Evolutionary conservation across 2,329 filamentous ascomycete genomes (phyloP).

Genomic region (Pseudodiploospora longispora): DNA sequence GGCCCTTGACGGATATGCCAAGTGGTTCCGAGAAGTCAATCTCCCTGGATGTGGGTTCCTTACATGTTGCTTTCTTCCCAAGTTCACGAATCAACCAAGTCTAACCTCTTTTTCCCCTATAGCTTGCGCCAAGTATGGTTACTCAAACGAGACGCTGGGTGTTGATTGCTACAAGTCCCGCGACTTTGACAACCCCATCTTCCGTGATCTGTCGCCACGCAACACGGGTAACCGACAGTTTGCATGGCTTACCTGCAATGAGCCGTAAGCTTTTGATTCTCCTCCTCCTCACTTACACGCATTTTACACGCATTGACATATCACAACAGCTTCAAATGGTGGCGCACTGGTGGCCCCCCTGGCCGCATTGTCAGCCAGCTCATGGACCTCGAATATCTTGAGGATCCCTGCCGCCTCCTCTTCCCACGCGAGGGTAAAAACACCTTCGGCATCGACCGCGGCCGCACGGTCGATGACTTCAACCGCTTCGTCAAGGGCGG

Average conservation of each 20-base stretch:
- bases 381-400: constrained; percentile 42
- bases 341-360: constrained; percentile 36
- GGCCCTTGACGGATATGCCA: constrained; percentile 45
- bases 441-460: constrained; percentile 37
- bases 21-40: constrained; percentile 38
- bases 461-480: constrained; percentile 37
- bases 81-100: neutral
- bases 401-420: constrained; percentile 45
- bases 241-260: constrained; percentile 56
- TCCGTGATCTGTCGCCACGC: constrained; percentile 37
- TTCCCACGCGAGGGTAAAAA: constrained; percentile 42
- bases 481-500: constrained; percentile 47
- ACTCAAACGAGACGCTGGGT: constrained; percentile 33
- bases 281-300: neutral
- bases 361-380: constrained; percentile 44
- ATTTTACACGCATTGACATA: constrained; percentile 19
- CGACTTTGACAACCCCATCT: constrained; percentile 32
- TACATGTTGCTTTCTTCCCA: neutral
- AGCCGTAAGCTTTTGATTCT: constrained; percentile 38
- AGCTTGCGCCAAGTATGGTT: constrained; percentile 41
- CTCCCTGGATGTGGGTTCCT: constrained; percentile 39
- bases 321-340: constrained; percentile 15
- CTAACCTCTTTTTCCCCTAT: neutral
- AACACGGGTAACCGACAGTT: constrained; percentile 46
- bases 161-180: constrained; percentile 9